Base-by-base conservation (phyloP, 1,284 basidiomycete genomes). In the Chalciporus piperatoides region DNA sequence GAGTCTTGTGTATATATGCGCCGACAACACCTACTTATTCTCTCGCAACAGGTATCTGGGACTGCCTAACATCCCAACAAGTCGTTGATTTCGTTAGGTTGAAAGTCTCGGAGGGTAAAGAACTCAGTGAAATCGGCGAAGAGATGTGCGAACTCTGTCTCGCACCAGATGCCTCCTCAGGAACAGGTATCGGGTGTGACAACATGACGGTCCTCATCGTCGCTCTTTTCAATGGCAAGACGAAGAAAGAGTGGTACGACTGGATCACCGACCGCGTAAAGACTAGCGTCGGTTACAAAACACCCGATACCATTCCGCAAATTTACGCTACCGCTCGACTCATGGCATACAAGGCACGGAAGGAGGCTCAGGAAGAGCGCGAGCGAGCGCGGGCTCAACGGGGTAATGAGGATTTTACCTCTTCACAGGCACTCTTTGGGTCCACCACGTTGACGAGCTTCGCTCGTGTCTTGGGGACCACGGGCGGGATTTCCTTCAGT, bases 191-290 rank as follows among this genome's bases (percentile, higher is more conserved):
- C 54, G 97, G 97, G 19, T 98, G 95, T 67, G 97, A 99, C 74
- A 99, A 99, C 75, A 99, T 99, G 97, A 99, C 97, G 0, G 78
- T 97, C 48, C 81, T 97, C 58, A 81, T 99, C 51, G 82, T 99
- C 42, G 97, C 92, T 4, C 68, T 99, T 43, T 79, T 97, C 27
- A 79, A 90, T 56, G 95, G 92, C 27, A 84, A 86, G 52, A 92
- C 92, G 12, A 84, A 87, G 66, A 86, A 92, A 56, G 86, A 97
- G 65, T 99, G 97, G 97, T 91, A 90, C 64, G 70, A 79, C 21
- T 99, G 95, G 97, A 71, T 99, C 57, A 84, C 80, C 55, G 81
- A 93, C 45, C 83, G 95, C 38, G 90, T 96, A 37, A 80, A 94
- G 59, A 77, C 77, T 33, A 78, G 83, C 46, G 74, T 85, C 67